A percentile compares a stretch with the other conserved stretches of the same genome.
phyloP scores from a whole-genome alignment of 352 stramenopile species.

The Pythium chondricola region DNA sequence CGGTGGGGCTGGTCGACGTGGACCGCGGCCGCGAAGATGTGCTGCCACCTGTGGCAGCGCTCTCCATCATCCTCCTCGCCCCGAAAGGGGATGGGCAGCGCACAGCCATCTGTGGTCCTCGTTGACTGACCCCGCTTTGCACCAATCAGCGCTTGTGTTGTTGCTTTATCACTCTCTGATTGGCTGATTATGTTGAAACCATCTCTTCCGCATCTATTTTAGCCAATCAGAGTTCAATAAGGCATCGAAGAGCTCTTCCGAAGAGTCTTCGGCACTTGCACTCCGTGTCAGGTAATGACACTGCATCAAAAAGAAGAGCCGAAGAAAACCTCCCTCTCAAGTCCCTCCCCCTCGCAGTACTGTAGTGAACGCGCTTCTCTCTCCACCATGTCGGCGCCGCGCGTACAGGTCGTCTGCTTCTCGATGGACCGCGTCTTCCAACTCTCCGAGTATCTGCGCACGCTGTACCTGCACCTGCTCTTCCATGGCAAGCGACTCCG shows the following conservation, averaged over 20 bases:
- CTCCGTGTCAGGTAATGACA: not conserved
- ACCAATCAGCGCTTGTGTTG: not conserved
- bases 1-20: too few relatives aligned
- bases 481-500: slow-evolving; percentile 18
- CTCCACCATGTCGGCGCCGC: slow-evolving; percentile 11
- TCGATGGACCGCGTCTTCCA: slow-evolving; percentile 64
- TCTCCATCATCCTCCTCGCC: not conserved
- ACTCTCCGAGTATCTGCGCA: slow-evolving; percentile 48
- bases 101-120: slow-evolving; percentile 2
- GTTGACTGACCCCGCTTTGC: not conserved
- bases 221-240: not conserved
- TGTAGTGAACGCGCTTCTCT: too few relatives aligned
- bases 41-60: too few relatives aligned
- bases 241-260: slow-evolving; percentile 1
- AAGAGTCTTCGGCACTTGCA: not conserved
- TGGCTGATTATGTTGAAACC: not conserved
- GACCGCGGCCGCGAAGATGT: too few relatives aligned
- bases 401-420: slow-evolving; percentile 51
- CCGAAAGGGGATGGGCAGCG: not conserved
- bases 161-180: not conserved
- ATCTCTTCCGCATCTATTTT: not conserved
- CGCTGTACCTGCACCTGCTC: slow-evolving; percentile 27
- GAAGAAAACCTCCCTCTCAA: not conserved
- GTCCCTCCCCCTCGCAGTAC: not conserved
- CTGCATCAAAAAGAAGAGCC: not conserved